Base-by-base conservation (phyloP, 345 rosid species). In the Lepidium didymum region DNA sequence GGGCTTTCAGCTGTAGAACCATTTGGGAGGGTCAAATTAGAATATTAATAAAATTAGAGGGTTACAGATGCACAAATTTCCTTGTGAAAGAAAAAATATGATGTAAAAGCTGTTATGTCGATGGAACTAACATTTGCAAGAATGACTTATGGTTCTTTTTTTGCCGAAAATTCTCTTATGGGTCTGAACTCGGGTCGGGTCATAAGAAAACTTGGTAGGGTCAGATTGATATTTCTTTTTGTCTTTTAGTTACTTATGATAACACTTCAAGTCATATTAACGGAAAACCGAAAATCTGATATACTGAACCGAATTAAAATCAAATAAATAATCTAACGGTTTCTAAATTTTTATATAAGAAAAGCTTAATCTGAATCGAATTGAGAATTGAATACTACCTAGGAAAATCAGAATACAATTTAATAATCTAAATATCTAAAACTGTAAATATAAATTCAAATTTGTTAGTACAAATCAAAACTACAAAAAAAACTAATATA, bases 121-220 rank as follows among this genome's bases (percentile, higher is more conserved):
- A 69, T 77, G 53, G 86, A 56, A 79, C 75, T 81, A 70, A 62
- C 87, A 72, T 85, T 73, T 78, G 79, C 73, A 74, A 68, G 55
- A 51, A 54, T 41, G 18, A 37, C 54, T 31, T 41, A 14, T 38
- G 52, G 25, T 37, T 55, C 37, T 44, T 31, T 45, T 3, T 44
- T 45, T 11, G 44, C 13, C 34, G 40, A 1, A 19, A 49, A 9
- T 54, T 64, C 35, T 15, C 18, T 47, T 31, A 19, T 46, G 14
- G 13, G 13, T 16, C 42, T 16, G n/a, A 34, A 19, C 29, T 27
- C 8, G 6, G 7, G 38, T 54, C 25, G 8, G 41, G 25, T 54
- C 31, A 33, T 33, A 33, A 33, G 41, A 18, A 15, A 19, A 27
- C 41, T 33, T 54, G 41, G 41, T 34, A 33, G 25, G 23, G 3